Evolutionary conservation across 1,139 yeast species (phyloP).

Genomic region (Saccharomyces pastorianus): DNA sequence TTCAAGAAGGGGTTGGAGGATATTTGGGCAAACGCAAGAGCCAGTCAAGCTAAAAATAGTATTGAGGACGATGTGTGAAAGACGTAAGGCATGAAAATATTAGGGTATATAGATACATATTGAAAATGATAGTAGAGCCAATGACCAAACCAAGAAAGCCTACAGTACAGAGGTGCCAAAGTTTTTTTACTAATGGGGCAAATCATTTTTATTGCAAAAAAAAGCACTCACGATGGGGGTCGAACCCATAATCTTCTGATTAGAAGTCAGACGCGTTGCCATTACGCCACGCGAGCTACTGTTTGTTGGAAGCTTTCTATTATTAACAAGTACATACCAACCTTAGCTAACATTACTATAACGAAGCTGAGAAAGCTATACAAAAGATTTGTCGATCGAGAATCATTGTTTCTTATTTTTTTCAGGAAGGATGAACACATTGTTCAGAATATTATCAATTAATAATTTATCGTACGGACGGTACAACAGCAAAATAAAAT

Average conservation of each 20-base stretch:
- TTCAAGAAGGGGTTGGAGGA: constrained; percentile 72
- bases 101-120: neutral
- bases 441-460: neutral
- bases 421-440: neutral
- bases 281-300: constrained; percentile 48
- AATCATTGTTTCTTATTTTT: neutral
- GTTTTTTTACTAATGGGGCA: neutral
- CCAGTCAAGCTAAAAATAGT: constrained; percentile 2
- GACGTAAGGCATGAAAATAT: neutral
- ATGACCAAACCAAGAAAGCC: neutral
- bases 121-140: neutral
- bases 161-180: neutral
- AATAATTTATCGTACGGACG: neutral
- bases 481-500: neutral
- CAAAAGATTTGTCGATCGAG: neutral
- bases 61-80: constrained; percentile 4
- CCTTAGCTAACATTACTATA: no score
- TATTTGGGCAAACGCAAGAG: constrained; percentile 49
- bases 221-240: constrained; percentile 49
- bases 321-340: no score
- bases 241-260: constrained; percentile 55
- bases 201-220: neutral
- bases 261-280: constrained; percentile 57
- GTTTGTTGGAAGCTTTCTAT: no score
- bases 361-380: no score